Percentiles rank a stretch among this genome's conserved stretches.
These are phyloP conservation scores for Ophiognomonia clavigignenti-juglandacearum DNA, from an alignment of 2,329 filamentous ascomycete species.

Conservation along the genomic window DNA sequence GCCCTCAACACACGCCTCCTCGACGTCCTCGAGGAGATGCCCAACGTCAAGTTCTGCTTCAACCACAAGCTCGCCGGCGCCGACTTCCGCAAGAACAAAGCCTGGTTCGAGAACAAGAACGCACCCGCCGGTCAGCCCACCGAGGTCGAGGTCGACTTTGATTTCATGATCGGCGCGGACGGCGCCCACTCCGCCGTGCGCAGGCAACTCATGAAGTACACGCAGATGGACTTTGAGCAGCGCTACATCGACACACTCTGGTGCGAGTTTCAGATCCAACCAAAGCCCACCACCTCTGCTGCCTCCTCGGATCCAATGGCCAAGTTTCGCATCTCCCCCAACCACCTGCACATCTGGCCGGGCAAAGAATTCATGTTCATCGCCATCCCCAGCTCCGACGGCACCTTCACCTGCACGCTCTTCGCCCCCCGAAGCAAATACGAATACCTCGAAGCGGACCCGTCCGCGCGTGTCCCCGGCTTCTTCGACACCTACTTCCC, in stretches of 20 bases:
- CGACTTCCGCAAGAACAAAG: constrained; percentile 72
- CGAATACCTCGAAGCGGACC: constrained; percentile 58
- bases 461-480: constrained; percentile 48
- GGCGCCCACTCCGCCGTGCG: constrained; percentile 89
- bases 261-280: constrained; percentile 87
- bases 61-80: constrained; percentile 89
- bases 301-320: constrained; percentile 29
- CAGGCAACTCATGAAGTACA: constrained; percentile 94
- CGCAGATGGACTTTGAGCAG: constrained; percentile 85
- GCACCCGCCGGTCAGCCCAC: constrained; percentile 39
- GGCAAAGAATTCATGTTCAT: constrained; percentile 97
- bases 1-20: constrained; percentile 79
- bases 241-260: constrained; percentile 95
- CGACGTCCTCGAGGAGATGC: constrained; percentile 74
- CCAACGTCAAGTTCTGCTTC: constrained; percentile 90
- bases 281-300: constrained; percentile 30
- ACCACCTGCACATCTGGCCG: constrained; percentile 97
- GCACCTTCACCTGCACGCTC: constrained; percentile 90
- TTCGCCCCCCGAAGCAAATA: constrained; percentile 76
- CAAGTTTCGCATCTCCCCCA: constrained; percentile 76
- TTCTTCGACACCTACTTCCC: constrained; percentile 87
- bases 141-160: constrained; percentile 82
- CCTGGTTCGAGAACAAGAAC: constrained; percentile 73
- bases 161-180: constrained; percentile 90
- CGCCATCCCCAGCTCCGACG: constrained; percentile 80